These are phyloP conservation scores for Heteromeles arbutifolia DNA, from an alignment of 306 rosid species.

Conservation along the genomic window DNA sequence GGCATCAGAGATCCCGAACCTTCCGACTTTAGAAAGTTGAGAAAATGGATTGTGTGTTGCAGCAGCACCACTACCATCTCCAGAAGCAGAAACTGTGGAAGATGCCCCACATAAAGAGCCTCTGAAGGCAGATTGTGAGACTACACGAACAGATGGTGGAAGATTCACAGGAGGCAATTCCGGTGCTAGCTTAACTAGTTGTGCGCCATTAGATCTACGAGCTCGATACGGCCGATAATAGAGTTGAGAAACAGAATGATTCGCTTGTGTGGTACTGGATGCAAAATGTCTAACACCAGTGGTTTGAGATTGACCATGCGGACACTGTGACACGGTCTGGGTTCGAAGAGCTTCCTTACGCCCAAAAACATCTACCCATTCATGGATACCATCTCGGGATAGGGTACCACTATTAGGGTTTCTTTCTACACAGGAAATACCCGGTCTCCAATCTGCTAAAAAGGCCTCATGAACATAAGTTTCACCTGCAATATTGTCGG, in stretches of 20 bases:
- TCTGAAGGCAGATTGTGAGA: slow-evolving; percentile 69
- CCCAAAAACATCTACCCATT: slow-evolving; percentile 20
- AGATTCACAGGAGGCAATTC: slow-evolving; percentile 91
- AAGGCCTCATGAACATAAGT: slow-evolving; percentile 73
- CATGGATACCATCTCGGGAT: slow-evolving; percentile 30
- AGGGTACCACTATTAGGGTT: slow-evolving; percentile 32
- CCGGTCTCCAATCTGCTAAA: slow-evolving; percentile 86
- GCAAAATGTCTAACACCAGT: slow-evolving; percentile 31
- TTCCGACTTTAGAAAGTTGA: slow-evolving; percentile 38
- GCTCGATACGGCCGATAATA: slow-evolving; percentile 48
- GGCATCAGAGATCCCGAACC: slow-evolving; percentile 16
- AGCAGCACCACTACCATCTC: slow-evolving; percentile 29
- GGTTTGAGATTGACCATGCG: slow-evolving; percentile 38
- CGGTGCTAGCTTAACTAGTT: slow-evolving; percentile 77
- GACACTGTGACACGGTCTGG: slow-evolving; percentile 36
- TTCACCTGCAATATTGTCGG: slow-evolving; percentile 41
- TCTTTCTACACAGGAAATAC: slow-evolving; percentile 40
- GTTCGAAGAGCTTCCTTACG: slow-evolving; percentile 36
- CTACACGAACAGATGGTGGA: slow-evolving; percentile 82
- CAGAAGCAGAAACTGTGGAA: slow-evolving; percentile 34
- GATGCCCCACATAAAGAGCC: slow-evolving; percentile 46
- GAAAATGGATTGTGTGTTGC: slow-evolving; percentile 32
- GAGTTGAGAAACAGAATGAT: slow-evolving; percentile 32
- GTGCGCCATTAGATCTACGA: slow-evolving; percentile 43
- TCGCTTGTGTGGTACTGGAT: slow-evolving; percentile 26